Base-by-base conservation (phyloP, 2,329 filamentous ascomycete genomes). In the Clarireedia homoeocarpa region DNA sequence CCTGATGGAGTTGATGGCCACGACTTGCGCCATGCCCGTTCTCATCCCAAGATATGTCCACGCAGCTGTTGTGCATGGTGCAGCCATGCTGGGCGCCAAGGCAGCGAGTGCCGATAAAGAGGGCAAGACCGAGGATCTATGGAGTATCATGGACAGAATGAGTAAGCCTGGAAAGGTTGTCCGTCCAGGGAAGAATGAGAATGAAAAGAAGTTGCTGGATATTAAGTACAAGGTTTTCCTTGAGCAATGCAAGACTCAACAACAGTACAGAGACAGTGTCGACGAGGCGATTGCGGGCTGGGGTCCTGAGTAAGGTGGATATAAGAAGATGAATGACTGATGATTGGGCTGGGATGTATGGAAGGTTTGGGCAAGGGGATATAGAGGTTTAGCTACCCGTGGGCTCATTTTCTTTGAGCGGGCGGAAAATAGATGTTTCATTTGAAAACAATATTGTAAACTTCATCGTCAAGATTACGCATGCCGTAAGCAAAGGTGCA, bases 111-210 rank as follows among this genome's bases (percentile, higher is more conserved):
- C 87, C 34, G 85, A 88, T 66, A 78, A 79, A 40, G 79, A 88
- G 9, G 89, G 89, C 46, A 85, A 86, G 66, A 91, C 88, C 0
- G 91, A 96, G 75, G 82, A 87, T 42, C 76, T 99, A 59, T 99
- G 94, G 94, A 82, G 84, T 64, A 96, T 99, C 70, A 99, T 99
- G 94, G 89, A 95, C 71, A 83, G 91, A 56, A 94, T 96, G 86
- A 95, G 89, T 75, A 96, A 96, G 78, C 87, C 90, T 7, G 94
- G 92, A 34, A 89, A 86, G 66, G 82, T 91, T 49, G 86, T 96
- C 2, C 79, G 85, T 71, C 91, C 92, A 0, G 84, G 84, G 23
- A 81, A 77, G 53, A 82, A 95, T 69, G 73, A 75, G 58, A 80
- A 80, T 10, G 86, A 96, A 77, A 91, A 88, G 77, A 83, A 82